Evolutionary conservation across 1,284 basidiomycete species (phyloP).

Genomic region (Entoloma clypeatum): DNA sequence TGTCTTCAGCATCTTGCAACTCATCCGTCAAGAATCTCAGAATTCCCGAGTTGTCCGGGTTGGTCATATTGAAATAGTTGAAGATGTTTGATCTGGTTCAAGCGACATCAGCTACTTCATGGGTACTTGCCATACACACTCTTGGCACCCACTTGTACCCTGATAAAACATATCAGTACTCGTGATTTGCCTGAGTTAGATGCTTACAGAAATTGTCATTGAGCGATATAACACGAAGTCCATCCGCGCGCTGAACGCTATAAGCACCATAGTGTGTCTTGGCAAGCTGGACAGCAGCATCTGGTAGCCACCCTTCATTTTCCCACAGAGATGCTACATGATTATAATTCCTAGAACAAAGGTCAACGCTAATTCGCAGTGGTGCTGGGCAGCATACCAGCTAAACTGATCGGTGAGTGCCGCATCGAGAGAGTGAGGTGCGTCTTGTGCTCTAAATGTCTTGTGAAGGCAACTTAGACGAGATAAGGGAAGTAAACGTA

Average conservation of each 20-base stretch:
- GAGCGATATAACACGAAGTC: slow-evolving; percentile 69
- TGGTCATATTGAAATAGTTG: slow-evolving; percentile 72
- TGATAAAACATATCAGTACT: slow-evolving; percentile 18
- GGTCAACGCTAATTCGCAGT: neutral
- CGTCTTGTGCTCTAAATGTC: slow-evolving; percentile 55
- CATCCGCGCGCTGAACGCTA: slow-evolving; percentile 64
- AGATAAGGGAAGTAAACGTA: slow-evolving; percentile 24
- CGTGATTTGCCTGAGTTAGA: slow-evolving; percentile 8
- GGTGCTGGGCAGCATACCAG: slow-evolving; percentile 42
- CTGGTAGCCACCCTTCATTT: slow-evolving; percentile 68
- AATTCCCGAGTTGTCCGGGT: slow-evolving; percentile 71
- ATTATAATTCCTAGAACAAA: slow-evolving; percentile 61
- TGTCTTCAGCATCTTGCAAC: slow-evolving; percentile 73
- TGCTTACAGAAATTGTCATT: slow-evolving; percentile 73
- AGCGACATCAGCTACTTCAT: neutral
- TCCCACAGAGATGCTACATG: slow-evolving; percentile 68
- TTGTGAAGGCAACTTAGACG: neutral
- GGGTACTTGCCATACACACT: neutral
- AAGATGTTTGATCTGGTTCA: slow-evolving; percentile 59
- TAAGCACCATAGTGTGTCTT: slow-evolving; percentile 73
- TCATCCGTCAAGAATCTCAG: slow-evolving; percentile 78
- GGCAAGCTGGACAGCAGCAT: slow-evolving; percentile 53
- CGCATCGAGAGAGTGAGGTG: slow-evolving; percentile 55
- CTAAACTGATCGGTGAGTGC: slow-evolving; percentile 56
- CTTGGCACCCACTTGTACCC: slow-evolving; percentile 43